Base-by-base conservation (phyloP, 2,329 filamentous ascomycete genomes). In the Cladophialophora immunda region DNA sequence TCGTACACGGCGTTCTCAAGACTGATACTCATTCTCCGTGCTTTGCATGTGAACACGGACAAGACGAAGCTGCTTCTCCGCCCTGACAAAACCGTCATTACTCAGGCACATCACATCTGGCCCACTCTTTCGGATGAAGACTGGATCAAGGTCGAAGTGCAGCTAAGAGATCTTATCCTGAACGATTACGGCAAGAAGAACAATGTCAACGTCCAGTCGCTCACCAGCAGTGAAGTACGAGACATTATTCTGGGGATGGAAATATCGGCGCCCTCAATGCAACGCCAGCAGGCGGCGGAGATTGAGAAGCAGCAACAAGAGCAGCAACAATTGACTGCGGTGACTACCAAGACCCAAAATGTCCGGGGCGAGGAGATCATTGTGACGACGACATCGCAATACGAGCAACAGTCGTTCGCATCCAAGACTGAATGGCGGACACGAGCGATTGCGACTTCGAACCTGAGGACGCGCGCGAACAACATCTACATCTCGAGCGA, bases 141-240 rank as follows among this genome's bases (percentile, higher is more conserved):
- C 70, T 99, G 95, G 95, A 95, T 99, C 81, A 97, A 97, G 87
- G 93, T 99, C n/a, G 95, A 99, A 84, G 93, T 93, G 54, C 92
- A 97, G 77, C 84, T 99, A 50, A 90, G 95, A 78, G 95, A 99
- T 83, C 83, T 99, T 71, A 99, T 99, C 75, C 78, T 99, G 73
- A 97, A 98, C 73, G 95, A 99, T 78, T 99, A 99, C 77, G 95
- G 95, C 77, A 99, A 98, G 87, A 99, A 99, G 87, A 99, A 99
- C 84, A 99, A 98, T 74, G 95, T 99, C 83, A 99, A 99, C 75
- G 94, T 95, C 13, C 96, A 96, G 17, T 97, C 93, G 78, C 85
- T 99, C 80, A 99, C 95, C 0, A 97, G 89, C 77, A 97, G 92
- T 75, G 95, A 99, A 87, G 95, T 99, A 58, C 90, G 95, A 74